These are phyloP conservation scores for Mucor sp. DNA, from an alignment of 371 early-diverging fungal species.

Conservation along the genomic window DNA sequence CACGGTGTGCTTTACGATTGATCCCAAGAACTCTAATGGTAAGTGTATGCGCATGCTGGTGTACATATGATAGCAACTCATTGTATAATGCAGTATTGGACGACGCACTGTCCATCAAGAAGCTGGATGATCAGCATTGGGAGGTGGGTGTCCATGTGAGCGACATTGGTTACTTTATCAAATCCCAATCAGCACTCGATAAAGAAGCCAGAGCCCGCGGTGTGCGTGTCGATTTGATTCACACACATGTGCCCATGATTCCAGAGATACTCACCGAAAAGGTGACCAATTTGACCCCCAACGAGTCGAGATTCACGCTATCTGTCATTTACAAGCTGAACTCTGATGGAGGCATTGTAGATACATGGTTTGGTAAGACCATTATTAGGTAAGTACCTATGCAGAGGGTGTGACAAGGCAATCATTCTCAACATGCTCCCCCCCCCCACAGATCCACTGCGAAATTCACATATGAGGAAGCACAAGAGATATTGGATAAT, in stretches of 20 bases:
- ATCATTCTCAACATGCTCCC: neutral
- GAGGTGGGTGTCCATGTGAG: slow-evolving; percentile 98
- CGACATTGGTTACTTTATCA: slow-evolving; percentile 97
- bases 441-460: slow-evolving; percentile 52
- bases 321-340: slow-evolving; percentile 88
- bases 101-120: slow-evolving; percentile 75
- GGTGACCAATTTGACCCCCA: slow-evolving; percentile 34
- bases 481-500: slow-evolving; percentile 73
- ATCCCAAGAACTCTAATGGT: slow-evolving; percentile 16
- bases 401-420: neutral
- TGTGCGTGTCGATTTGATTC: slow-evolving; percentile 93
- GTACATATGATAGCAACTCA: neutral
- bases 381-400: slow-evolving; percentile 43
- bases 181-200: slow-evolving; percentile 84
- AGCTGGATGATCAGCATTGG: slow-evolving; percentile 75
- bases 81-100: neutral
- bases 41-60: neutral
- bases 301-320: slow-evolving; percentile 73
- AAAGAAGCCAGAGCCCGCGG: slow-evolving; percentile 88
- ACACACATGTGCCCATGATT: slow-evolving; percentile 95
- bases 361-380: slow-evolving; percentile 76
- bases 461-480: slow-evolving; percentile 86
- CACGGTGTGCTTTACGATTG: slow-evolving; percentile 28
- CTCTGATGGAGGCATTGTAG: slow-evolving; percentile 64
- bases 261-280: slow-evolving; percentile 78